Conservation (phyloP, 495 filamentous ascomycete species). For the Clavariopsis aquatica region DNA sequence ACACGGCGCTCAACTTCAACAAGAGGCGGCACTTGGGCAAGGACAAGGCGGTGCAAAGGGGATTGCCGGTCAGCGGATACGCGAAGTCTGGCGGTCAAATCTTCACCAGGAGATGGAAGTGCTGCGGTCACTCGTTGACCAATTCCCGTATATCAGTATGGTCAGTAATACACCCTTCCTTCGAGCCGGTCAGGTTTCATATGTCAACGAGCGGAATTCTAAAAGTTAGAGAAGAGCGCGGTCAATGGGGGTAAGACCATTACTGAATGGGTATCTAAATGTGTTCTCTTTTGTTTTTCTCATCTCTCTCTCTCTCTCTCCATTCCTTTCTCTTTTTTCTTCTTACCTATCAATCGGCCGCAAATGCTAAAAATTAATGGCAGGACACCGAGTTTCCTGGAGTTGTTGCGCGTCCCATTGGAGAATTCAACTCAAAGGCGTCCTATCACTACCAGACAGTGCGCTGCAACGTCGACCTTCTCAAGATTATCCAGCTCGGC, state of each 20-base stretch:
- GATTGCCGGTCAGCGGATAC: conserved; percentile 59
- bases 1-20: conserved; percentile 70
- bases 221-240: background rate
- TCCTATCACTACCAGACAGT: conserved; percentile 99
- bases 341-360: background rate
- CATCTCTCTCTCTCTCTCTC: conserved; percentile 1
- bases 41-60: conserved; percentile 55
- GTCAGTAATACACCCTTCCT: conserved; percentile 54
- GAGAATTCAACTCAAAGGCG: conserved; percentile 86
- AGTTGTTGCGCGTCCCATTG: conserved; percentile 92
- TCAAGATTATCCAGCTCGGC: conserved; percentile 95
- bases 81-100: conserved; percentile 93
- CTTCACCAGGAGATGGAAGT: conserved; percentile 84
- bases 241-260: conserved; percentile 1
- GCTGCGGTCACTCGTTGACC: conserved; percentile 77
- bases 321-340: too few species aligned
- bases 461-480: conserved; percentile 92
- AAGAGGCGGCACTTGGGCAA: conserved; percentile 55
- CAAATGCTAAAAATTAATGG: background rate
- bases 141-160: conserved; percentile 95
- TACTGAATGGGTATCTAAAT: conserved; percentile 12
- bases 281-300: background rate
- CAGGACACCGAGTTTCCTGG: conserved; percentile 98
- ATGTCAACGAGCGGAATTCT: conserved; percentile 3
- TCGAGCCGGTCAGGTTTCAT: conserved; percentile 17